Base-by-base conservation (phyloP, 139 green algal species). In the Tetraselmis chui region DNA sequence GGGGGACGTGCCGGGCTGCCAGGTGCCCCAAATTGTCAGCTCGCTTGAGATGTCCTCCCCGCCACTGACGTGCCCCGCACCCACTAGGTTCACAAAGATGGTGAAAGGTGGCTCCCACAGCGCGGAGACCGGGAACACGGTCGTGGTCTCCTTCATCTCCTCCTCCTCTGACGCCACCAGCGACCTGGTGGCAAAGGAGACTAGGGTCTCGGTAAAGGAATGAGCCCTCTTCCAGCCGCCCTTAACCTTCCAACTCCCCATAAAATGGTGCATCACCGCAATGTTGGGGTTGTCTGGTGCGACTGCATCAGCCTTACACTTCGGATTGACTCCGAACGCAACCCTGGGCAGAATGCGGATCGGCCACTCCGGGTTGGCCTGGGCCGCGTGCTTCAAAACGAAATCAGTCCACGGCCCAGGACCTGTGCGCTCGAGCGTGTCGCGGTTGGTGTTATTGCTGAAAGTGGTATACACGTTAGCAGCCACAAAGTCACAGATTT, bases 401-500 rank as follows among this genome's bases (percentile, higher is more conserved):
- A 86, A 81, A 83, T 98, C 94, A 0, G 95, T 98, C 80, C 89
- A 97, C 31, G 93, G 80, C 0, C 92, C 95, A 0, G 92, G 92
- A 1, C 94, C 95, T 0, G 93, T 97, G 23, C 89, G 88, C 86
- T 97, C 93, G 76, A 94, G 82, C 0, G 93, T 94, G 81, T 98
- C 91, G 11, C 89, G 31, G 59, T 94, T 93, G 2, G 84, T 92
- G 83, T 93, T 90, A 67, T 90, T 85, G 28, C 76, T 88, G 76
- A 94, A 95, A 25, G 81, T 77, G 26, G 59, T 83, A 29, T 67
- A 32, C 23, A 80, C 82, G 32, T 89, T 82, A 24, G 78, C 80
- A 0, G 89, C 91, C n/a, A 98, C 93, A 82, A 90, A 89, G 59
- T 97, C 90, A 31, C 91, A 95, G 26, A 94, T 81, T 24, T 91